phyloP scores from a whole-genome alignment of 108 stramenopile genomes.

The Fistulifera solaris region DNA sequence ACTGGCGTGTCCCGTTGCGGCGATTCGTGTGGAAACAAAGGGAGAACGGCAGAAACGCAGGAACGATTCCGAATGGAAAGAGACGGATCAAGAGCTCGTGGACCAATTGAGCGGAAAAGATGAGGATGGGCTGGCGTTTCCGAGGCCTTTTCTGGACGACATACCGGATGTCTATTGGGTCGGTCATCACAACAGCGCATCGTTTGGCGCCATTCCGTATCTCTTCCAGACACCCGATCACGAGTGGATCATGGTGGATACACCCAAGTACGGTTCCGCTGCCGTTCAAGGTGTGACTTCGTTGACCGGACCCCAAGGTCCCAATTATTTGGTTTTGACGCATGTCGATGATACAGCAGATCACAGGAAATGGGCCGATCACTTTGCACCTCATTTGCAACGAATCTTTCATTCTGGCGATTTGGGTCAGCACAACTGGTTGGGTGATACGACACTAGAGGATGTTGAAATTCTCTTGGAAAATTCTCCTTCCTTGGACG shows the following conservation, averaged over 20 bases:
- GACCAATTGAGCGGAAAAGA: slow-evolving; percentile 20
- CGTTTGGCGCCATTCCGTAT: slow-evolving; percentile 62
- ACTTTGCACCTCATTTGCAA: slow-evolving; percentile 38
- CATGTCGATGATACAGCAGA: slow-evolving; percentile 76
- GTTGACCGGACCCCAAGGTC: slow-evolving; percentile 29
- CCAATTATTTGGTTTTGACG: slow-evolving; percentile 47
- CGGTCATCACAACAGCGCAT: slow-evolving; percentile 54
- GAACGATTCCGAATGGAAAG: slow-evolving; percentile 8
- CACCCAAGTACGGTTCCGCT: slow-evolving; percentile 31
- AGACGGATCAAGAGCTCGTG: slow-evolving; percentile 21
- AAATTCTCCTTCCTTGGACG: neutral
- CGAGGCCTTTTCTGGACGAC: slow-evolving; percentile 25
- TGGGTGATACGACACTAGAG: slow-evolving; percentile 46
- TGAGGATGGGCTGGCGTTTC: slow-evolving; percentile 33
- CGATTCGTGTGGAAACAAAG: slow-evolving; percentile 47
- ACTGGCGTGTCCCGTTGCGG: slow-evolving; percentile 65
- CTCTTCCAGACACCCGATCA: slow-evolving; percentile 17
- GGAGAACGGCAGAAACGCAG: slow-evolving; percentile 18
- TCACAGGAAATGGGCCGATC: slow-evolving; percentile 42
- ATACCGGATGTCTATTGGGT: slow-evolving; percentile 27
- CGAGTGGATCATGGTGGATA: slow-evolving; percentile 52
- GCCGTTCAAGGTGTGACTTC: slow-evolving; percentile 31
- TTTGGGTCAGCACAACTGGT: slow-evolving; percentile 55
- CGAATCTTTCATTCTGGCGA: slow-evolving; percentile 64
- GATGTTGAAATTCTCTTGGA: slow-evolving; percentile 47